Evolutionary conservation across 2,329 filamentous ascomycete genomes (phyloP).

Genomic region (Fusarium beomiforme): DNA sequence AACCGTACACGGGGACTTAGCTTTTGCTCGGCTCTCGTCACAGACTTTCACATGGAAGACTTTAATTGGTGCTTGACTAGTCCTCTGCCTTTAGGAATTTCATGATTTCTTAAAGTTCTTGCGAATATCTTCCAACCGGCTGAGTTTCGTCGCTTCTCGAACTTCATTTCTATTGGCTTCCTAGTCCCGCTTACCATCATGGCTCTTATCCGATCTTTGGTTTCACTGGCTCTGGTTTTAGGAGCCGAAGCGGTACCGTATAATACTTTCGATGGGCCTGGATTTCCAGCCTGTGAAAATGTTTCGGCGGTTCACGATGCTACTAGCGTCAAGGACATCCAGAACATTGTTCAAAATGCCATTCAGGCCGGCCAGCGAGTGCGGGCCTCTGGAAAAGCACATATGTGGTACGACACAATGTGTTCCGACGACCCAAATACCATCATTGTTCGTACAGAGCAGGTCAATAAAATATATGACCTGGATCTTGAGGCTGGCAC

Average conservation of each 20-base stretch:
- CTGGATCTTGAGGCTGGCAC: not conserved
- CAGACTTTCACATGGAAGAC: not conserved
- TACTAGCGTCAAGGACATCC: conserved; percentile 1
- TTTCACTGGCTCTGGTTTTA: fast-evolving
- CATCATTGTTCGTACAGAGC: conserved; percentile 1
- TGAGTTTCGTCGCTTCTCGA: not conserved
- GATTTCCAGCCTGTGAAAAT: not conserved
- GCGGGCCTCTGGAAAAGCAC: not conserved
- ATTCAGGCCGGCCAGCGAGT: not conserved
- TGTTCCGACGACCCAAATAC: not conserved
- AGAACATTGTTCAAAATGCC: not conserved
- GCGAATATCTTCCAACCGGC: not conserved
- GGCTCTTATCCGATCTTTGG: not conserved
- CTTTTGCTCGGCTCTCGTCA: not conserved
- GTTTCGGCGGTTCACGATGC: not conserved
- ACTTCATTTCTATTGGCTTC: not conserved
- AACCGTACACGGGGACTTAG: not conserved
- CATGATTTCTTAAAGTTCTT: not conserved
- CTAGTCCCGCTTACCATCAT: not conserved
- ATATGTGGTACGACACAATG: conserved; percentile 18
- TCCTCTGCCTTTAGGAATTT: not conserved
- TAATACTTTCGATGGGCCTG: not conserved
- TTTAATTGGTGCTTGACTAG: not conserved
- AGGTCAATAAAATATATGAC: not conserved
- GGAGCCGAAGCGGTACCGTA: not conserved